Percentiles rank a stretch among this genome's conserved stretches.
These are phyloP conservation scores for Geotrichum aggregatum DNA, from an alignment of 1,139 yeast species.

Conservation along the genomic window DNA sequence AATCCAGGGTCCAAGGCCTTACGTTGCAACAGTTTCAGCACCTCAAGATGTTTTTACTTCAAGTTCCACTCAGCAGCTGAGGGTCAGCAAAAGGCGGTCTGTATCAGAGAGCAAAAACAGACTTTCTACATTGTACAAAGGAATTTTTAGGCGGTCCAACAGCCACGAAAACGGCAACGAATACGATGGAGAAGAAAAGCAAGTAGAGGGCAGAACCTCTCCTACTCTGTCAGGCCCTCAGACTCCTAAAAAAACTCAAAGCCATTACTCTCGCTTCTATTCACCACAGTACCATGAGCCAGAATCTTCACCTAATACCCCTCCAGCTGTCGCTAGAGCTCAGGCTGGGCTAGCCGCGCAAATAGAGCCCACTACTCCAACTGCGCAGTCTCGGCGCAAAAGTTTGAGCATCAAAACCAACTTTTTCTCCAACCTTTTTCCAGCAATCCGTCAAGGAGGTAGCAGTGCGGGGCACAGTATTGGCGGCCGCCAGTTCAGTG, in stretches of 20 bases:
- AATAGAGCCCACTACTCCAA: conserved; percentile 5
- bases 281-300: not conserved
- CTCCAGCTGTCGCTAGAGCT: not conserved
- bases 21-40: not conserved
- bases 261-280: too few relatives aligned
- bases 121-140: conserved; percentile 8
- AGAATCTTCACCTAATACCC: conserved; percentile 6
- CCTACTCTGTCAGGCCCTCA: too few relatives aligned
- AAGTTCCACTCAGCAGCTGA: not conserved
- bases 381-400: not conserved
- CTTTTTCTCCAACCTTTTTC: conserved; percentile 9
- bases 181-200: not conserved
- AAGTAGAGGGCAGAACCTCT: not conserved
- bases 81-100: conserved; percentile 7
- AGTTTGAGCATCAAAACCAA: conserved; percentile 9
- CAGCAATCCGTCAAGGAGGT: not conserved
- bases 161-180: not conserved
- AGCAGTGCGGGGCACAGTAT: too few relatives aligned
- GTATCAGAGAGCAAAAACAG: conserved; percentile 11
- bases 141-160: conserved; percentile 6
- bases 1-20: conserved; percentile 1
- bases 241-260: too few relatives aligned
- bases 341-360: not conserved
- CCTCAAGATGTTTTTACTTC: too few relatives aligned
- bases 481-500: conserved; percentile 9